Evolutionary conservation across 1,284 basidiomycete genomes (phyloP).

Genomic region (Tilletia walkeri): DNA sequence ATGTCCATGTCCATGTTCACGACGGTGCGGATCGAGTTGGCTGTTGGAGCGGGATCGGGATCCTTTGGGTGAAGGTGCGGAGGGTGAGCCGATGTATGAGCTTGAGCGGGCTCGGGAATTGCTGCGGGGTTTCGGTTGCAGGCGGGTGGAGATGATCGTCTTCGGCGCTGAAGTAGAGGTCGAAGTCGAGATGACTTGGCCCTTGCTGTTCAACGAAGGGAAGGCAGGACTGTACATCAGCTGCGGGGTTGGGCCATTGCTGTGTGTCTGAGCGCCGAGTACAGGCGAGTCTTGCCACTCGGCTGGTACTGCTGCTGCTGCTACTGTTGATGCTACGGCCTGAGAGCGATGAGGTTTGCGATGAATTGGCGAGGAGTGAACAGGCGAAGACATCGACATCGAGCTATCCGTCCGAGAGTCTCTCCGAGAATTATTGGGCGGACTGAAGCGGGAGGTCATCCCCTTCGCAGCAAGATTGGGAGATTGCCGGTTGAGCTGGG

Average conservation of each 20-base stretch:
- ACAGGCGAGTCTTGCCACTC: not conserved
- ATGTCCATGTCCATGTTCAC: too few species aligned
- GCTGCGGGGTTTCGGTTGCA: too few species aligned
- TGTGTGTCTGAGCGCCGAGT: too few species aligned
- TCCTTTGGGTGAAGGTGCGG: too few species aligned
- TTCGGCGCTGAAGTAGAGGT: too few species aligned
- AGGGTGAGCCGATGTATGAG: not conserved
- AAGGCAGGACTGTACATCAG: too few species aligned
- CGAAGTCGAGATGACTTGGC: too few species aligned
- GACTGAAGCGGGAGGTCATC: conserved; percentile 32
- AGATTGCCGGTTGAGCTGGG: conserved; percentile 36
- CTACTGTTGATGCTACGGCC: not conserved
- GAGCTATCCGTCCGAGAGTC: not conserved
- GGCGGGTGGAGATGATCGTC: too few species aligned
- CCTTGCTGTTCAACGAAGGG: too few species aligned
- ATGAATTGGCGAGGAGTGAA: conserved; percentile 23
- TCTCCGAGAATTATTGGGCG: conserved; percentile 38
- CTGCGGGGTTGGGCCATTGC: too few species aligned
- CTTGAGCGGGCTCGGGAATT: not conserved
- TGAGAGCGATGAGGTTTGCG: conserved; percentile 26
- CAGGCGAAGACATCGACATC: conserved; percentile 21
- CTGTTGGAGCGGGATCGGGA: too few species aligned
- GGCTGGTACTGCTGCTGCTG: not conserved
- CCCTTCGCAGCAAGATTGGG: conserved; percentile 39
- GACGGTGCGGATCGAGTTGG: too few species aligned